These are phyloP conservation scores for Pseudodiploospora longispora DNA, from an alignment of 2,329 filamentous ascomycete genomes.

Conservation along the genomic window DNA sequence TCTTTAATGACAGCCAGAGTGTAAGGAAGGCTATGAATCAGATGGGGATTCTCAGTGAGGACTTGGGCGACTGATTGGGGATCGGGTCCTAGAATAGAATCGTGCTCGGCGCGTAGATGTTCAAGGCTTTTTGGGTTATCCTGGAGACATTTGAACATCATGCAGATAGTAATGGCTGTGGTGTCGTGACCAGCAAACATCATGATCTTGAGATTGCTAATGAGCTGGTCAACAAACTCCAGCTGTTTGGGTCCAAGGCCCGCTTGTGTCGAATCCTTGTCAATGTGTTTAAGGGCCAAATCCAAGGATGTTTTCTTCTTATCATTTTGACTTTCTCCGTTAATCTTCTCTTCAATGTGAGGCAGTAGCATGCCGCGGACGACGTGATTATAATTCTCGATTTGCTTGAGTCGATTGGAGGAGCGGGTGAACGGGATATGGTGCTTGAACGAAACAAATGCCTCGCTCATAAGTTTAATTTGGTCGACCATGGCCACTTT, in stretches of 20 bases:
- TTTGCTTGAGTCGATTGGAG: no score
- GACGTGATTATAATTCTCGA: no score
- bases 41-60: not conserved
- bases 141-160: constrained; percentile 5
- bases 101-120: constrained; percentile 3
- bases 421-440: no score
- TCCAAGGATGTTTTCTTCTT: not conserved
- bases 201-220: constrained; percentile 1
- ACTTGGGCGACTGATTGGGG: not conserved
- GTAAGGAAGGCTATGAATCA: not conserved
- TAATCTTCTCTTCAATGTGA: no score
- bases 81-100: not conserved
- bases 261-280: not conserved
- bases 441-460: no score
- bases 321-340: no score
- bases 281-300: not conserved
- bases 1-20: not conserved
- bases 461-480: constrained; percentile 1
- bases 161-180: not conserved
- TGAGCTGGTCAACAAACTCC: not conserved
- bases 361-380: no score
- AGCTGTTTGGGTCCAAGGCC: not conserved
- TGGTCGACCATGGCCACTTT: not conserved
- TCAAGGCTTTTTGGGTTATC: not conserved
- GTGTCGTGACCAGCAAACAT: constrained; percentile 4